Evolutionary conservation across 805 yeast genomes (phyloP), one percentile per base, ranked within the genome.

Genomic region (Kuraishia cidri): DNA sequence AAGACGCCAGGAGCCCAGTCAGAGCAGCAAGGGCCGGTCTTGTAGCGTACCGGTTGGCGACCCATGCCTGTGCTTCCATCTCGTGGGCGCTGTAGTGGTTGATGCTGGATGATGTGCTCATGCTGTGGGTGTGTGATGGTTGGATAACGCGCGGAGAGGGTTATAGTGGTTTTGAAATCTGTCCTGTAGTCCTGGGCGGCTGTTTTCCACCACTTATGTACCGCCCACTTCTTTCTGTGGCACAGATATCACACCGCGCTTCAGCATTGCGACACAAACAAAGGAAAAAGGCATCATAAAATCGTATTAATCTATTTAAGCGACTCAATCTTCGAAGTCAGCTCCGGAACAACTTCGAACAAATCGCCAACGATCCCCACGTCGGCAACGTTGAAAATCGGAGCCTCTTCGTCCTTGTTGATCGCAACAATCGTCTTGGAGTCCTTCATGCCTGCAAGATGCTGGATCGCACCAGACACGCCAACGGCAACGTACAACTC

Each of bases 391-490:
- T 82, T 85, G 67, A 86, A 88, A 31, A 90, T 86, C 2, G 98
- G 94, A 7, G 95, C 87, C 39, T 90, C 97, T 35, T 82, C 84
- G 56, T 88, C 96, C 60, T 85, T 90, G 62, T 90, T 90, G 39
- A 90, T 84, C 25, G 96, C 95, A 21, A 87, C 97, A 55, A 90
- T 86, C 23, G 79, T 75, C 63, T 87, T 90, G 27, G 96, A 73
- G 54, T 90, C 97, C 60, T 88, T 90, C 97, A 90, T 90, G 43
- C 98, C 98, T 2, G 98, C 98, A 49, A 92, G 65, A 61, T 90
- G 98, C 63, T 90, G 98, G 50, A 90, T 90, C 21, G 98, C 98
- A 40, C 98, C 98, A 14, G 95, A 82, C 37, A 92, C 75, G 42
- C 98, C 98, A 26, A 88, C 77, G 3, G 97, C 97, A 29, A 92